Evolutionary conservation across 805 yeast species (phyloP).

Genomic region (Yamadazyma sp.): DNA sequence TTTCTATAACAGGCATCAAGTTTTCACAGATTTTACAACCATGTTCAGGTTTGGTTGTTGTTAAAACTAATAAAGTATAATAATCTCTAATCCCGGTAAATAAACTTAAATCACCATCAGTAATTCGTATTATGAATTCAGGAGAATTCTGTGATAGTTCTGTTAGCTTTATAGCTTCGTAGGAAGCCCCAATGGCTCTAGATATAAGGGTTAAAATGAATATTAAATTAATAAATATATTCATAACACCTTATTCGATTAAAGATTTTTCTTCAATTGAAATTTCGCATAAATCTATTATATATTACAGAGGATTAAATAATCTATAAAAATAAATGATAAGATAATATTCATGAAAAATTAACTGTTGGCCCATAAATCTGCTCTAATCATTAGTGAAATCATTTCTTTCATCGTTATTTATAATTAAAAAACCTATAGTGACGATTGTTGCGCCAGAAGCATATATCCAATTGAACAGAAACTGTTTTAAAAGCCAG

Average conservation of each 20-base stretch:
- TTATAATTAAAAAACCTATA: constrained; percentile 78
- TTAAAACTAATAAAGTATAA: constrained; percentile 49
- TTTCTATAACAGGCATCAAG: constrained; percentile 38
- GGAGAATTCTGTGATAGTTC: constrained; percentile 6
- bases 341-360: no score
- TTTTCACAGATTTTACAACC: constrained; percentile 48
- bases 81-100: constrained; percentile 51
- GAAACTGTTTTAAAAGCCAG: constrained; percentile 63
- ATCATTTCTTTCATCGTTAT: constrained; percentile 73
- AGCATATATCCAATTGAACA: constrained; percentile 59
- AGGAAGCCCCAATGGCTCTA: not conserved
- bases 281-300: constrained; percentile 22
- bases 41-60: constrained; percentile 43
- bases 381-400: no score
- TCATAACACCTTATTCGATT: no score
- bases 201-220: not conserved
- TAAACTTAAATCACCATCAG: constrained; percentile 37
- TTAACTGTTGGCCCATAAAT: no score
- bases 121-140: constrained; percentile 41
- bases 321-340: no score
- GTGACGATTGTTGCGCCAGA: constrained; percentile 81
- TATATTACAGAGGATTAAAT: no score
- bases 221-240: no score
- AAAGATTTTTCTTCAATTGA: constrained; percentile 9
- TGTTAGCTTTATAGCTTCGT: constrained; percentile 10